Evolutionary conservation across 1,284 basidiomycete genomes (phyloP).

Genomic region (Sphagnurus paluster): DNA sequence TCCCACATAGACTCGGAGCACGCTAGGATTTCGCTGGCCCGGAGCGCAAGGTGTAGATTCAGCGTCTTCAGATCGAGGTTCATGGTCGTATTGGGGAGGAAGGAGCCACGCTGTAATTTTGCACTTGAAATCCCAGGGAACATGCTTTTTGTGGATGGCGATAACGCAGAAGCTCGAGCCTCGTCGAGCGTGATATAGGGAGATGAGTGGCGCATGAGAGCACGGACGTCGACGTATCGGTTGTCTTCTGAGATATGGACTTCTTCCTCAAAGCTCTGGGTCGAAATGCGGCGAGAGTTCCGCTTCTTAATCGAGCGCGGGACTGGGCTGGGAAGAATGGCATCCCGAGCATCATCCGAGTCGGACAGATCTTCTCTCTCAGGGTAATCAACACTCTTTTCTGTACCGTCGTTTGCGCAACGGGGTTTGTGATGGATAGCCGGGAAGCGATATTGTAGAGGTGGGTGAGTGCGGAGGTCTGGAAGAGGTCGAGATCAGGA

Average conservation of each 20-base stretch:
- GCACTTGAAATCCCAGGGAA: constrained; percentile 25
- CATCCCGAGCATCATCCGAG: constrained; percentile 38
- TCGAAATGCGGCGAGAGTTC: constrained; percentile 9
- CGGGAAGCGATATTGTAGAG: constrained; percentile 59
- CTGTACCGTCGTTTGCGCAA: neutral
- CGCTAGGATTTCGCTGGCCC: constrained; percentile 59
- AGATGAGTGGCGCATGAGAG: constrained; percentile 36
- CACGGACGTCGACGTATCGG: constrained; percentile 32
- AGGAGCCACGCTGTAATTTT: constrained; percentile 24
- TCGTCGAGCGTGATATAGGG: constrained; percentile 48
- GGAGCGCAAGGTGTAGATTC: constrained; percentile 58
- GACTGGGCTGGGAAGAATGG: constrained; percentile 30
- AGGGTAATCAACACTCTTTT: constrained; percentile 3
- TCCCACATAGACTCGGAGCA: constrained; percentile 78
- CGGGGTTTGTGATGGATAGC: constrained; percentile 28
- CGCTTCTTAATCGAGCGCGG: constrained; percentile 17
- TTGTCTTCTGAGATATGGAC: constrained; percentile 23
- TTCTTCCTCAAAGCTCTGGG: constrained; percentile 12
- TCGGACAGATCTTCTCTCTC: constrained; percentile 22
- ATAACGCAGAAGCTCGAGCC: constrained; percentile 39
- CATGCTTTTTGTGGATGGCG: constrained; percentile 34
- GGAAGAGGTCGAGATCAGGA: neutral
- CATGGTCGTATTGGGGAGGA: constrained; percentile 50
- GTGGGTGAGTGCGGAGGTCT: constrained; percentile 67
- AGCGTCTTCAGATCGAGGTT: constrained; percentile 55